Evolutionary conservation across 2,329 filamentous ascomycete genomes (phyloP).

Genomic region (Lasiodiplodia sp.): DNA sequence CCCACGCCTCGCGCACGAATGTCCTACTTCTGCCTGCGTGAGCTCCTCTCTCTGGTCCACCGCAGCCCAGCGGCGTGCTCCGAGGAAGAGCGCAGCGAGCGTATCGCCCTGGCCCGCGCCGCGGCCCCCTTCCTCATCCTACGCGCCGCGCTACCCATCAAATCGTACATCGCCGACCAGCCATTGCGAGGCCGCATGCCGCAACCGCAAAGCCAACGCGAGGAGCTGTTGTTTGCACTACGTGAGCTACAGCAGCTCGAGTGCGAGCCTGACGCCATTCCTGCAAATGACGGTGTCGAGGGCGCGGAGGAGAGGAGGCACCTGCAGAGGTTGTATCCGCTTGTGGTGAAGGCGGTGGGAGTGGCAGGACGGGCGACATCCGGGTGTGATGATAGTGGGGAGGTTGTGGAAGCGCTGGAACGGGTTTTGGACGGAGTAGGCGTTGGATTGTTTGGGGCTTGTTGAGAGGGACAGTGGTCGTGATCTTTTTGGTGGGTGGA

Average conservation of each 20-base stretch:
- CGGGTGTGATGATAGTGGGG: conserved; percentile 66
- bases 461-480: neutral
- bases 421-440: conserved; percentile 52
- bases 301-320: conserved; percentile 66
- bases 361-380: conserved; percentile 53
- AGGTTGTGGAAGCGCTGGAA: conserved; percentile 57
- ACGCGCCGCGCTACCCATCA: conserved; percentile 79
- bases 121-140: conserved; percentile 83
- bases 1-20: conserved; percentile 74
- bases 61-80: conserved; percentile 47
- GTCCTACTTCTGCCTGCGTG: conserved; percentile 80
- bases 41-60: conserved; percentile 67
- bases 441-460: conserved; percentile 45
- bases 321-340: conserved; percentile 79
- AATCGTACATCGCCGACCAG: conserved; percentile 88
- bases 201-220: conserved; percentile 80
- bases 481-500: neutral
- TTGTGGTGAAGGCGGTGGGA: conserved; percentile 70
- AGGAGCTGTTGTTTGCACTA: conserved; percentile 78
- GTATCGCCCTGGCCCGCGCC: conserved; percentile 72
- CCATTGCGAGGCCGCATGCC: conserved; percentile 89
- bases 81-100: conserved; percentile 36
- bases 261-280: conserved; percentile 75
- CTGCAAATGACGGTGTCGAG: conserved; percentile 46
- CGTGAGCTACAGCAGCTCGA: conserved; percentile 69